phyloP scores from a whole-genome alignment of 768 basidiomycete genomes.

The Podaxis pistillaris region DNA sequence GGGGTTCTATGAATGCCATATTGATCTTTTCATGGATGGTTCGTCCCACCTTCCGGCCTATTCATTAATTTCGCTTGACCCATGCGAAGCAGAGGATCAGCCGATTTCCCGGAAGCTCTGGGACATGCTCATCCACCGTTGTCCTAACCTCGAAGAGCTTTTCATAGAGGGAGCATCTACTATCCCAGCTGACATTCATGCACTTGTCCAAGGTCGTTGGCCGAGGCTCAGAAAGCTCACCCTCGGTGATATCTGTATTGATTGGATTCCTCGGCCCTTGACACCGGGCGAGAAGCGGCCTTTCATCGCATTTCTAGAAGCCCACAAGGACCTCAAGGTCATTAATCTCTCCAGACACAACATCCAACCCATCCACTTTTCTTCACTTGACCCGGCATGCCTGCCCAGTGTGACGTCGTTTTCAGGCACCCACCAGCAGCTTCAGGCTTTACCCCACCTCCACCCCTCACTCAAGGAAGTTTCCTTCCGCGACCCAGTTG shows the following conservation, averaged over 20 bases:
- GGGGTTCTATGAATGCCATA: constrained; percentile 62
- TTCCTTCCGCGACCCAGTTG: constrained; percentile 62
- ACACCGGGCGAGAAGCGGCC: constrained; percentile 47
- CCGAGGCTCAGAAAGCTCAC: constrained; percentile 57
- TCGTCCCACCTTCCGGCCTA: constrained; percentile 17
- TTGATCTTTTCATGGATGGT: constrained; percentile 59
- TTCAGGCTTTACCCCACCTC: constrained; percentile 58
- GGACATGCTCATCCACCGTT: constrained; percentile 68
- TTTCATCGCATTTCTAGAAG: constrained; percentile 68
- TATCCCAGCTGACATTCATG: constrained; percentile 53
- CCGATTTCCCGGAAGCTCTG: constrained; percentile 55
- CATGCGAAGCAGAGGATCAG: constrained; percentile 40
- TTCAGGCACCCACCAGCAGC: constrained; percentile 63
- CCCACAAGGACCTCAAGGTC: constrained; percentile 51
- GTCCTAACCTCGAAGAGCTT: constrained; percentile 67
- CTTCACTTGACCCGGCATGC: constrained; percentile 42
- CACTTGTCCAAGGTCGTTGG: constrained; percentile 63
- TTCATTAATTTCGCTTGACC: background rate
- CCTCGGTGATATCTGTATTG: constrained; percentile 65
- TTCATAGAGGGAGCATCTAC: constrained; percentile 52
- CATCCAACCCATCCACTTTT: constrained; percentile 52
- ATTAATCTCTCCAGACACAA: constrained; percentile 53
- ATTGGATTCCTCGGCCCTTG: constrained; percentile 43
- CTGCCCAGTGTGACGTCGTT: constrained; percentile 56
- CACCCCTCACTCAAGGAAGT: constrained; percentile 52